Conservation (phyloP, 805 yeast genomes). For the Kregervanrija delftensis region DNA sequence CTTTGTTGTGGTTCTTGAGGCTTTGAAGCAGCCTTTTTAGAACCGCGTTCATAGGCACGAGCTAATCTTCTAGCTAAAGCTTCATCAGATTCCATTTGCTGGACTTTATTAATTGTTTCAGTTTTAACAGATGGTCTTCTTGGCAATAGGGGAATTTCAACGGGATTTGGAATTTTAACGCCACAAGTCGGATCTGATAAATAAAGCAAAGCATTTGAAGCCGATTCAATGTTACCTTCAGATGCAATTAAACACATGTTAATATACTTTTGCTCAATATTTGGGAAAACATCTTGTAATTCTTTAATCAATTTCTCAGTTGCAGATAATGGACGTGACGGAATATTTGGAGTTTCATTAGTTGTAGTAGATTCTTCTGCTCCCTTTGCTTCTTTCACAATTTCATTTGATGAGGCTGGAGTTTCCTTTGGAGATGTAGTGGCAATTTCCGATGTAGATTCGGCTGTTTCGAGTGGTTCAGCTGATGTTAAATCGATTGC, state of each 20-base stretch:
- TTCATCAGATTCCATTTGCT: conserved; percentile 50
- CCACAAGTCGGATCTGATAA: conserved; percentile 65
- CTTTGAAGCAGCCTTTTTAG: conserved; percentile 1
- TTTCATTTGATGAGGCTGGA: neutral
- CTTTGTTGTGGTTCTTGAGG: neutral
- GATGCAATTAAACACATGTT: conserved; percentile 83
- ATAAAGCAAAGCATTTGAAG: conserved; percentile 80
- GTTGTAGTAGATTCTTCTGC: neutral
- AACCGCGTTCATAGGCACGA: conserved; percentile 40
- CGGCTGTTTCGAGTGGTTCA: neutral
- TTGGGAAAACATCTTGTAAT: conserved; percentile 82
- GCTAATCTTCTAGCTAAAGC: conserved; percentile 75
- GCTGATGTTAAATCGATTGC: neutral
- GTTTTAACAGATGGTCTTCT: conserved; percentile 26
- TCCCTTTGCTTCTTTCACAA: neutral
- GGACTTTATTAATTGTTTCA: conserved; percentile 25
- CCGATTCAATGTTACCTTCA: conserved; percentile 71
- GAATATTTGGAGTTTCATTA: conserved; percentile 37
- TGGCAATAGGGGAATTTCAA: conserved; percentile 38
- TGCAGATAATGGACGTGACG: conserved; percentile 60
- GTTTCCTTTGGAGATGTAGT: neutral
- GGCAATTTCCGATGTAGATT: neutral
- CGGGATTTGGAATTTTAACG: conserved; percentile 42
- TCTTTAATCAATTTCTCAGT: conserved; percentile 47
- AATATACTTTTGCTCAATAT: conserved; percentile 59